Evolutionary conservation across 75 land plant species (phyloP).

Genomic region (Larix kaempferi): DNA sequence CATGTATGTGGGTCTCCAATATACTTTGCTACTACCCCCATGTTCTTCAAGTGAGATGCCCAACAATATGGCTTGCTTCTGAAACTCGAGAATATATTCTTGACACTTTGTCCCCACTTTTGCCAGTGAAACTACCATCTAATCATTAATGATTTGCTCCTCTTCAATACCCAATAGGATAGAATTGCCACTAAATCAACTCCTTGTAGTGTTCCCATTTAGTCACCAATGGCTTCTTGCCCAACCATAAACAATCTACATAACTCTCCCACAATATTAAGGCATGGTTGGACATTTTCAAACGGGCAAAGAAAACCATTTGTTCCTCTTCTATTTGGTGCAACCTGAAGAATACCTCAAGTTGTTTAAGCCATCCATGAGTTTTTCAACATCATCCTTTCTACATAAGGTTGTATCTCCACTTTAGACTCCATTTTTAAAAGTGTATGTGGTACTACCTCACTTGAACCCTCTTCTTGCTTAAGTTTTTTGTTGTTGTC

Average conservation of each 20-base stretch:
- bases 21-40: not conserved
- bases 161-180: not conserved
- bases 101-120: not conserved
- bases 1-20: not conserved
- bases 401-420: too few species aligned
- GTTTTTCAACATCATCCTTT: not conserved
- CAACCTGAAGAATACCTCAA: not conserved
- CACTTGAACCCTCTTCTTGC: too few species aligned
- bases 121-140: not conserved
- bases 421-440: too few species aligned
- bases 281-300: not conserved
- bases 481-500: too few species aligned
- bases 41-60: not conserved
- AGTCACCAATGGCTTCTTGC: not conserved
- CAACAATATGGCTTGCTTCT: not conserved
- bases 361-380: not conserved
- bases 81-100: not conserved
- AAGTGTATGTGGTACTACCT: too few species aligned
- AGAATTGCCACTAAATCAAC: not conserved
- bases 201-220: not conserved
- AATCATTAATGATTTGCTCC: not conserved
- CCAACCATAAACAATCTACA: not conserved
- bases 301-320: not conserved
- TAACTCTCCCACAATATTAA: not conserved
- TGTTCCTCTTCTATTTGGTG: not conserved